Conservation (phyloP, 257 asterid genomes). For the Nicotiana noctiflora region DNA sequence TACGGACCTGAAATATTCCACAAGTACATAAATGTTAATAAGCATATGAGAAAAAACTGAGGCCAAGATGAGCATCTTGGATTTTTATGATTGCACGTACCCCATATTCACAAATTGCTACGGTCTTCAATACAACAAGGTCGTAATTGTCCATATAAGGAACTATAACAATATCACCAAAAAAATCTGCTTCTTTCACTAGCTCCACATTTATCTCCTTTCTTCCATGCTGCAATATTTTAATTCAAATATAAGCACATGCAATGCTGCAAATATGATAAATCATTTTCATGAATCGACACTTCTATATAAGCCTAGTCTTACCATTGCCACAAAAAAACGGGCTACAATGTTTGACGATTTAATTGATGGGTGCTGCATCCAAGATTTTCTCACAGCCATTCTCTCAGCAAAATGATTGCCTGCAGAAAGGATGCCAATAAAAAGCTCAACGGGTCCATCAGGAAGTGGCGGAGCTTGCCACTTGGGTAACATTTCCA, state of each 20-base stretch:
- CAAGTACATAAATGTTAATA: conserved; percentile 5
- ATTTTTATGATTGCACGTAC: conserved; percentile 32
- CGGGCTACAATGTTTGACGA: conserved; percentile 65
- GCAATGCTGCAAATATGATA: neutral
- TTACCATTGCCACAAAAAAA: conserved; percentile 92
- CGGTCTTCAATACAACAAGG: conserved; percentile 85
- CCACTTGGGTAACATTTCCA: conserved; percentile 67
- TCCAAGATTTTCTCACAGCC: conserved; percentile 95
- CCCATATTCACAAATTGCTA: conserved; percentile 96
- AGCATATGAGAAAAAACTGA: neutral
- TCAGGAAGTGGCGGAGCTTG: conserved; percentile 59
- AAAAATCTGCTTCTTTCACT: conserved; percentile 84
- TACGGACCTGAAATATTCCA: conserved; percentile 50
- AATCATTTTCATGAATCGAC: neutral
- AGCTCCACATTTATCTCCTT: conserved; percentile 79
- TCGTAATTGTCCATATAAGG: conserved; percentile 96
- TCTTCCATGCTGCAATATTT: conserved; percentile 64
- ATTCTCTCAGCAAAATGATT: conserved; percentile 95
- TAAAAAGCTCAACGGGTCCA: conserved; percentile 70
- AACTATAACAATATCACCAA: conserved; percentile 85
- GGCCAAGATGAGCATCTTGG: neutral
- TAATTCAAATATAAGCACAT: conserved; percentile 11
- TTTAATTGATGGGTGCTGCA: conserved; percentile 60
- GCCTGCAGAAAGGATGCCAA: conserved; percentile 91
- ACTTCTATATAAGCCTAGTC: conserved; percentile 6